phyloP scores from a whole-genome alignment of 352 stramenopile species.

The Phytophthora ramorum region DNA sequence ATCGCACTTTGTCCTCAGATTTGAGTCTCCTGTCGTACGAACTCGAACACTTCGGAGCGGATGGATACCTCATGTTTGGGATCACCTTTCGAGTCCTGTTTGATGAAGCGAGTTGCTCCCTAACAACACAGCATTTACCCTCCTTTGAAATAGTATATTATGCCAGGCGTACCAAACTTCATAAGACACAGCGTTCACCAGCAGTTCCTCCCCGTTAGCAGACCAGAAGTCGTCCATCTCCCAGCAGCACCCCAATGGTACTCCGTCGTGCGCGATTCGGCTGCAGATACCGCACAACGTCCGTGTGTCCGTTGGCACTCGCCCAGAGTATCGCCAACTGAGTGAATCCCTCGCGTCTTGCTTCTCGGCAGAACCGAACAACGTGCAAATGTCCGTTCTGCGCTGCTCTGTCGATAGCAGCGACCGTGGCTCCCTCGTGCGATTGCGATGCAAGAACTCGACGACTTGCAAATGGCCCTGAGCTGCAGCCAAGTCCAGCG shows the following conservation, averaged over 20 bases:
- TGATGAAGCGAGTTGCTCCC: too few species aligned
- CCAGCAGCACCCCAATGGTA: constrained; percentile 14
- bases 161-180: background rate
- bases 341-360: constrained; percentile 33
- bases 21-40: too few species aligned
- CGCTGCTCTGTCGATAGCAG: constrained; percentile 47
- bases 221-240: constrained; percentile 26
- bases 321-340: constrained; percentile 44
- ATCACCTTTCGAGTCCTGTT: too few species aligned
- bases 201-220: constrained; percentile 3
- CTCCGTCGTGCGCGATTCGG: constrained; percentile 12
- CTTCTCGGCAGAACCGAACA: constrained; percentile 39
- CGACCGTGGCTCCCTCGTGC: constrained; percentile 43
- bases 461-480: constrained; percentile 42
- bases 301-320: constrained; percentile 32
- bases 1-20: too few species aligned
- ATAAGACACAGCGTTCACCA: background rate
- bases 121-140: background rate
- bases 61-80: too few species aligned
- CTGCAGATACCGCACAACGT: constrained; percentile 34
- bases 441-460: constrained; percentile 43
- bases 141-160: background rate
- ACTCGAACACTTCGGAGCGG: too few species aligned
- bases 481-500: constrained; percentile 41
- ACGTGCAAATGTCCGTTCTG: constrained; percentile 45